Conservation (phyloP, 1,284 basidiomycete genomes). For the Tetrapyrgos nigripes region DNA sequence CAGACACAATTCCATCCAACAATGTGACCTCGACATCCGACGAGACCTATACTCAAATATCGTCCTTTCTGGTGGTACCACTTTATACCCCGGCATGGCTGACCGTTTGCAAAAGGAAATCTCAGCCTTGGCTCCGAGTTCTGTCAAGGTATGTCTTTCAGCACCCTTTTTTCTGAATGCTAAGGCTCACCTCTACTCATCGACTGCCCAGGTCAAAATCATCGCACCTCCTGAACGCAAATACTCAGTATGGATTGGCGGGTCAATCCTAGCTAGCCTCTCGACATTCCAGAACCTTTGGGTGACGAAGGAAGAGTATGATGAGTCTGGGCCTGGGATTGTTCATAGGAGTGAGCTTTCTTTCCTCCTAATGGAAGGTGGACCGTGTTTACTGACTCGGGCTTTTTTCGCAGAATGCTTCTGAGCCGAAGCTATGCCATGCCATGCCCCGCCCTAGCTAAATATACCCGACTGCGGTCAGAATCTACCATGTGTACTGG, state of each 20-base stretch:
- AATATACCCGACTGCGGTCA: too few relatives aligned
- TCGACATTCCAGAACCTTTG: conserved; percentile 10
- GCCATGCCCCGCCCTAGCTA: too few relatives aligned
- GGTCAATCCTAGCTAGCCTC: conserved; percentile 2
- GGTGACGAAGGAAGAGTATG: conserved; percentile 9
- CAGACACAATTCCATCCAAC: conserved; percentile 68
- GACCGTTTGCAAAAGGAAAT: conserved; percentile 89
- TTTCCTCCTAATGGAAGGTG: too few relatives aligned
- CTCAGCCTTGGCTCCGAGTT: conserved; percentile 66
- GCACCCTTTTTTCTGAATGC: not conserved
- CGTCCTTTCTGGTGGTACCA: conserved; percentile 82
- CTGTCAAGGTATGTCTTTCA: conserved; percentile 66
- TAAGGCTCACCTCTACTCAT: not conserved
- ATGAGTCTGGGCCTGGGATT: conserved; percentile 9
- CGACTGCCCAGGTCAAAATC: not conserved
- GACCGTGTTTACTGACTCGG: not conserved
- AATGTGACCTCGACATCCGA: conserved; percentile 60
- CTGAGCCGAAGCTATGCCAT: not conserved
- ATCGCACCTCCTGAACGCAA: conserved; percentile 6
- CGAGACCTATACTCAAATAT: conserved; percentile 82
- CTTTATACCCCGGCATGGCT: conserved; percentile 83
- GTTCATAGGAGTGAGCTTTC: conserved; percentile 7
- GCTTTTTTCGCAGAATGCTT: not conserved
- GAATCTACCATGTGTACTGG: too few relatives aligned
- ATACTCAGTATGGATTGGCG: conserved; percentile 9